A percentile compares a stretch with the other conserved stretches of the same genome.
These are phyloP conservation scores for Alternaria metachromatica DNA, from an alignment of 2,329 filamentous ascomycete species.

Conservation along the genomic window DNA sequence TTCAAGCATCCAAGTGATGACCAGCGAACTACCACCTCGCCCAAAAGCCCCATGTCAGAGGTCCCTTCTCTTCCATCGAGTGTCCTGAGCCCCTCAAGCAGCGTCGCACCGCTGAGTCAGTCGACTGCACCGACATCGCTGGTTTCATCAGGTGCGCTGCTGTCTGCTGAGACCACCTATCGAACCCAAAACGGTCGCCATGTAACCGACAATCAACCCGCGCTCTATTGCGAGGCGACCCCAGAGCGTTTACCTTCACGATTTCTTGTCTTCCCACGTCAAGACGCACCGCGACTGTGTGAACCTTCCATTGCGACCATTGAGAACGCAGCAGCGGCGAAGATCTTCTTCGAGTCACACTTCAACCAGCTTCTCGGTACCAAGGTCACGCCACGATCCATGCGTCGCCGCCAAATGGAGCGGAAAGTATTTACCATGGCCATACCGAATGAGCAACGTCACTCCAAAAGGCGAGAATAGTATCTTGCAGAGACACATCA, in stretches of 20 bases:
- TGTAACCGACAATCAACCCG: constrained; percentile 24
- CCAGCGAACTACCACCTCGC: constrained; percentile 3
- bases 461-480: constrained; percentile 65
- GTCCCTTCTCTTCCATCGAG: constrained; percentile 37
- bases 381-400: constrained; percentile 63
- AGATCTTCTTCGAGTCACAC: constrained; percentile 84
- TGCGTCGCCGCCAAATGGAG: constrained; percentile 69
- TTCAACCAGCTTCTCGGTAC: constrained; percentile 72
- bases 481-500: constrained; percentile 72
- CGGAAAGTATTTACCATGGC: constrained; percentile 65
- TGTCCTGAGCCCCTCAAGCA: constrained; percentile 30
- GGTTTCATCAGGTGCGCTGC: constrained; percentile 39
- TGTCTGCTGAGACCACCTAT: constrained; percentile 39
- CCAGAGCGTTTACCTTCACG: constrained; percentile 24
- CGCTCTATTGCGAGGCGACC: constrained; percentile 16
- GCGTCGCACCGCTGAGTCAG: constrained; percentile 34
- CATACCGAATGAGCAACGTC: constrained; percentile 63
- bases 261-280: constrained; percentile 43
- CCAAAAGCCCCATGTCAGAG: constrained; percentile 20
- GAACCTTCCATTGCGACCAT: constrained; percentile 65
- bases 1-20: constrained; percentile 10
- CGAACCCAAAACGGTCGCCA: constrained; percentile 24
- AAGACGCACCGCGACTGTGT: constrained; percentile 39
- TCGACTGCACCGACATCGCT: constrained; percentile 47
- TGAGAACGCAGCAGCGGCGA: constrained; percentile 79